Conservation (phyloP, 1,139 yeast genomes). For the Arxiozyma bovina region DNA sequence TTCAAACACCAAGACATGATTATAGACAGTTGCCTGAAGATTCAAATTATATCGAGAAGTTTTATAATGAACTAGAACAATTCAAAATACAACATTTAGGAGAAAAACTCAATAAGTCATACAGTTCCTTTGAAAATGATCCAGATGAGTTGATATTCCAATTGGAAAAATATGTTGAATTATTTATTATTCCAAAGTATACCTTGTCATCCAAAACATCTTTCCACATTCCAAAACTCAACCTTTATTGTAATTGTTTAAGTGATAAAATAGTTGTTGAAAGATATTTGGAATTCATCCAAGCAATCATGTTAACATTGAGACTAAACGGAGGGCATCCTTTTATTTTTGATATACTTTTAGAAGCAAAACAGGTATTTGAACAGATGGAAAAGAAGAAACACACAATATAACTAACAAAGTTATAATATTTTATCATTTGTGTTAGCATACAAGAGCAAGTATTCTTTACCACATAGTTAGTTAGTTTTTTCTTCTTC, state of each 20-base stretch:
- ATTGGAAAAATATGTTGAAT: conserved; percentile 28
- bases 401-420: background rate
- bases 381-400: conserved; percentile 30
- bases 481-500: too few relatives aligned
- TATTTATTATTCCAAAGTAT: conserved; percentile 22
- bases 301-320: conserved; percentile 35
- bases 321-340: conserved; percentile 40
- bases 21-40: conserved; percentile 43
- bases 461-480: too few relatives aligned
- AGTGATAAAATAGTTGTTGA: conserved; percentile 21
- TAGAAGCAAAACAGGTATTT: conserved; percentile 34
- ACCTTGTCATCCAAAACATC: background rate
- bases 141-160: conserved; percentile 30
- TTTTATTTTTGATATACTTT: conserved; percentile 37
- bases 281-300: conserved; percentile 34
- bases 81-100: conserved; percentile 28
- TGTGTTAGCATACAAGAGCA: too few relatives aligned
- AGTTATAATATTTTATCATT: too few relatives aligned
- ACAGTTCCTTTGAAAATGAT: conserved; percentile 29
- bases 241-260: conserved; percentile 11
- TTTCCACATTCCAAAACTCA: background rate
- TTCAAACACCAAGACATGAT: conserved; percentile 10
- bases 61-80: conserved; percentile 33
- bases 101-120: conserved; percentile 25
- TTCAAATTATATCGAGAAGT: conserved; percentile 37